Percentiles rank a stretch among this genome's conserved stretches.
Conservation (phyloP, 768 basidiomycete species). For the Tulasnella sp. region DNA sequence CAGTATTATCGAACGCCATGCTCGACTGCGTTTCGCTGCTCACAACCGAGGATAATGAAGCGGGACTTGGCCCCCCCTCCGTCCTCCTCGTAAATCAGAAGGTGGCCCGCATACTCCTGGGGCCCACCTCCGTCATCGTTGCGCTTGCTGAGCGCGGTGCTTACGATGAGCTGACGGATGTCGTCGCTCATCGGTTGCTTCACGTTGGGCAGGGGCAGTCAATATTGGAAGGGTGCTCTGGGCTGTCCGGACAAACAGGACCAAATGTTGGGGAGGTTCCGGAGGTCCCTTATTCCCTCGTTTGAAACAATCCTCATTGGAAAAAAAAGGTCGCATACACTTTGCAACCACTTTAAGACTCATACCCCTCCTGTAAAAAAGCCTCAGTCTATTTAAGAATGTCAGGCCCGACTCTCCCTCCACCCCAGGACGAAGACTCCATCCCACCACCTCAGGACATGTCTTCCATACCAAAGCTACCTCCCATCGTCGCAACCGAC, state of each 20-base stretch:
- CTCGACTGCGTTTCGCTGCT: slow-evolving; percentile 38
- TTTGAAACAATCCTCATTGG: slow-evolving; percentile 10
- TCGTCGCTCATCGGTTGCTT: slow-evolving; percentile 9
- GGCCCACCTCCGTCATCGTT: slow-evolving; percentile 49
- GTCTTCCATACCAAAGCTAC: background rate
- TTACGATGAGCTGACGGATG: slow-evolving; percentile 13
- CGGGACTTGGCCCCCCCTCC: slow-evolving; percentile 75
- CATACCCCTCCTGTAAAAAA: too few relatives aligned
- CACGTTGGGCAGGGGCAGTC: background rate
- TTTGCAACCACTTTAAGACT: background rate
- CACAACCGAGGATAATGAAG: slow-evolving; percentile 87
- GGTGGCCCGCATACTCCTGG: slow-evolving; percentile 79
- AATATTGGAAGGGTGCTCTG: background rate
- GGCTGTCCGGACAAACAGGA: background rate
- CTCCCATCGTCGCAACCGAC: background rate
- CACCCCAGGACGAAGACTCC: background rate
- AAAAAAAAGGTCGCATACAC: background rate
- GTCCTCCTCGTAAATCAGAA: slow-evolving; percentile 94
- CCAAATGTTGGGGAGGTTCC: background rate
- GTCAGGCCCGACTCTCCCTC: background rate
- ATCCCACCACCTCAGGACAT: background rate
- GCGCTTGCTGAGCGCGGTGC: slow-evolving; percentile 12
- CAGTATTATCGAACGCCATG: background rate
- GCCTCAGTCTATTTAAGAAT: background rate
- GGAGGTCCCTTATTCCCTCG: slow-evolving; percentile 5